Base-by-base conservation (phyloP, 352 stramenopile genomes). In the Phytophthora meadii region DNA sequence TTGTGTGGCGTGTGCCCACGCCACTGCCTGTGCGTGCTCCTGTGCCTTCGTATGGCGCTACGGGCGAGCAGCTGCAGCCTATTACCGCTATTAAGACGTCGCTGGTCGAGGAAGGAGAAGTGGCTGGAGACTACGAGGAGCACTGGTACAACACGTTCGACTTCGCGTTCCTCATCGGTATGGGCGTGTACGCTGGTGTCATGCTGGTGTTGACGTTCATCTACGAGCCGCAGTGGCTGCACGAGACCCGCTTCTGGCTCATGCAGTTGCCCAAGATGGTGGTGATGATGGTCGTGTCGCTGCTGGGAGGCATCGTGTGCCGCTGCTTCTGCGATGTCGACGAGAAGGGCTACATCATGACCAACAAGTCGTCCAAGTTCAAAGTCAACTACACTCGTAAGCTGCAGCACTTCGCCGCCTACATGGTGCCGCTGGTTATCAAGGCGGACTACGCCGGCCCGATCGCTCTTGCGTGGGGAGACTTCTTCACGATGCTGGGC, bases 341-440 rank as follows among this genome's bases (percentile, higher is more conserved):
- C 54, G 79, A 87, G 27, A 83, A 84, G 50, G 87, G 85, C 9
- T 95, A 95, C 74, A 90, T 95, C 49, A 90, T 95, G 69, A 95
- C 87, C 27, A 90, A 93, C 69, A 88, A 86, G 68, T 88, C 73
- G 59, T 95, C 87, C 27, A 74, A 56, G 32, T 95, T 95, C 77
- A 95, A 95, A 68, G 87, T 95, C 54, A 95, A 95, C 77, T 95
- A 95, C 78, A 95, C 87, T 7, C 82, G 87, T 17, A 95, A 95
- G 73, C 65, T 95, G 41, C 85, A 94, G 76, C 82, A 92, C 47
- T 87, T 95, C 22, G 87, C 87, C 1, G 87, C 87, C 8, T 95
- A 94, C 68, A 80, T 94, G 70, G 82, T 94, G 52, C 87, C 87
- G 39, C 67, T 95, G 27, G 79, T 93, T 15, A 76, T 95, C 61